Percentiles rank a stretch among this genome's conserved stretches.
phyloP scores from a whole-genome alignment of 805 yeast genomes.

The Teunomyces kruisii region DNA sequence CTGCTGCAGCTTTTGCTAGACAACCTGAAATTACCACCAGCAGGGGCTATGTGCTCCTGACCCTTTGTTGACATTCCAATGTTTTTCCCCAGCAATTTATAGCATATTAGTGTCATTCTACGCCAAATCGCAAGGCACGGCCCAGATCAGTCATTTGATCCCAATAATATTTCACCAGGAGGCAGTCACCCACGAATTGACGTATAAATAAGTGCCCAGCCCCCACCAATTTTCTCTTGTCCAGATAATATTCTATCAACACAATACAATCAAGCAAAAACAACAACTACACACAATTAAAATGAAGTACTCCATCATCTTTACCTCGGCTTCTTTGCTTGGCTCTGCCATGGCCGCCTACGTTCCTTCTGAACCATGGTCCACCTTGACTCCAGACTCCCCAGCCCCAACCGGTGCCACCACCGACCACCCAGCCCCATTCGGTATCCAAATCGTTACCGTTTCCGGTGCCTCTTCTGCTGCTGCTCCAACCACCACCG shows the following conservation, averaged over 20 bases:
- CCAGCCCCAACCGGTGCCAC: constrained; percentile 29
- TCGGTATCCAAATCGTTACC: constrained; percentile 70
- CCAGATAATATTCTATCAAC: not conserved
- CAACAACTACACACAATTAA: constrained; percentile 14
- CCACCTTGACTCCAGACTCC: constrained; percentile 31
- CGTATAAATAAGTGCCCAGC: not conserved
- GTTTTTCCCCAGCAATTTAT: constrained; percentile 2
- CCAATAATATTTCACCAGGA: not conserved
- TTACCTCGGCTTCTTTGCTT: constrained; percentile 39
- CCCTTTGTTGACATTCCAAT: not conserved
- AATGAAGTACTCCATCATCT: constrained; percentile 21
- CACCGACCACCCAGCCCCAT: constrained; percentile 54
- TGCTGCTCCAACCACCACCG: constrained; percentile 20
- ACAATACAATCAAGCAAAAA: not conserved
- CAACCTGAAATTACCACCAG: not conserved
- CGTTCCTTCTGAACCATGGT: constrained; percentile 28
- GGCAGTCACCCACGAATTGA: not conserved
- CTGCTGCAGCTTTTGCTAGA: not conserved
- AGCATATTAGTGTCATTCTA: not conserved
- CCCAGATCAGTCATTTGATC: not conserved
- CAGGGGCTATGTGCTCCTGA: not conserved
- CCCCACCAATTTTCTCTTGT: not conserved
- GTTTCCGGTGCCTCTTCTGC: constrained; percentile 37
- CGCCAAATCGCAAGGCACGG: not conserved
- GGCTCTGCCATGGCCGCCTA: constrained; percentile 55